Evolutionary conservation across 2,329 filamentous ascomycete species (phyloP), one percentile per base, ranked within the genome.

Genomic region (Dendrostoma leiphaemia): DNA sequence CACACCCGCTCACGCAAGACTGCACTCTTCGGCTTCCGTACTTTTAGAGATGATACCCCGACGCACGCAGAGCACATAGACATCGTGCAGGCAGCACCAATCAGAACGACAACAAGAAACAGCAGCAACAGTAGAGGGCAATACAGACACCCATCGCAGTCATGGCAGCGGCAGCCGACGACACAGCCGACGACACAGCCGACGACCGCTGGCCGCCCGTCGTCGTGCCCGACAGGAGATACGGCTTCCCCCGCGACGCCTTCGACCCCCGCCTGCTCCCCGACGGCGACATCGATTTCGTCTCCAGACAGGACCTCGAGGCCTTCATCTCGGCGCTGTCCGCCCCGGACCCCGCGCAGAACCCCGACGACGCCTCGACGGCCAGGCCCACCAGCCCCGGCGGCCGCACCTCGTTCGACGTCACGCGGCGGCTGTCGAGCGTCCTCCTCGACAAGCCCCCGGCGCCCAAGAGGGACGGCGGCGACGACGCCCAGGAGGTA

Each of bases 281-380:
- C n/a, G 91, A 96, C 70, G 84, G 79, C 69, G 82, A 92, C 68
- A 80, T 81, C 64, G 85, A 94, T 53, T 97, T 97, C 67, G 77
- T 95, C 62, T 72, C 81, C 41, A 77, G 85, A 37, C 83, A 83
- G 56, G 88, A 96, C 65, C 76, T 96, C 29, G 77, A 82, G 34
- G 86, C 88, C 51, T 97, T 97, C 69, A 86, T 88, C 57, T 83
- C 82, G 56, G 93, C 93, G 7, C 81, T 97, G 8, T 82, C 84
- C n/a, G 90, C 89, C 1, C 91, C 92, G 0, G 91, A 95, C 58
- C 83, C 83, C 1, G 79, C 86, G 37, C 85, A 88, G 32, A 85
- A 80, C 12, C 77, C 82, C 46, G 73, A 80, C 46, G 85, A 88
- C 44, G 75, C 65, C 17, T 69, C 73, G 68, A 71, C 47, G 59